These are phyloP conservation scores for Citrus maxima DNA, from an alignment of 345 rosid genomes.

Conservation along the genomic window DNA sequence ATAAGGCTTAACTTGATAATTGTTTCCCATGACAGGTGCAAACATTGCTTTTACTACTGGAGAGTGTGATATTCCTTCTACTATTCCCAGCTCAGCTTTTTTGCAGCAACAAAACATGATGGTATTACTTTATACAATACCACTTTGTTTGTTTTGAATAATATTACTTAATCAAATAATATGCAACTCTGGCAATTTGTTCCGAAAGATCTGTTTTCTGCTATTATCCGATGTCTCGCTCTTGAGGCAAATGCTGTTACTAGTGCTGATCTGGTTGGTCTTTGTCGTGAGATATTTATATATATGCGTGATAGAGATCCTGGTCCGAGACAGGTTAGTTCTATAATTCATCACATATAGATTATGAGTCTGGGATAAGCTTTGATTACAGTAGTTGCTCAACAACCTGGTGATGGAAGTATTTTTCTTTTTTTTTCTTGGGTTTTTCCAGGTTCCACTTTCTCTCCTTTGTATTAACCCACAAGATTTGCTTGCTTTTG, in stretches of 20 bases:
- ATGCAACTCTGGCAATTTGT: too few species aligned
- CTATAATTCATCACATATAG: neutral
- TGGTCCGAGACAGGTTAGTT: constrained; percentile 80
- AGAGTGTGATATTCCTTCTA: too few species aligned
- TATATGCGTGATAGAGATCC: constrained; percentile 80
- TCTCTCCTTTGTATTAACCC: too few species aligned
- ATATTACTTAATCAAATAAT: too few species aligned
- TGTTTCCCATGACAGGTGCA: too few species aligned
- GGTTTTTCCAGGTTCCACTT: neutral
- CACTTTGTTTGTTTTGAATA: too few species aligned
- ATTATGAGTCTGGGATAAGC: neutral
- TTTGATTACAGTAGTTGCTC: neutral
- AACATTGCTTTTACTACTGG: too few species aligned
- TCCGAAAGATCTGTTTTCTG: constrained; percentile 44
- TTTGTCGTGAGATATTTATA: constrained; percentile 82
- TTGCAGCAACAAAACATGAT: too few species aligned
- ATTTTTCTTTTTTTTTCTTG: neutral
- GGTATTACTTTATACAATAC: too few species aligned
- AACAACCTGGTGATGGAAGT: neutral
- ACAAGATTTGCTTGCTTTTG: too few species aligned
- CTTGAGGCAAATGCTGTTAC: constrained; percentile 82
- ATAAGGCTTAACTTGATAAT: too few species aligned
- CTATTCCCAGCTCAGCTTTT: too few species aligned
- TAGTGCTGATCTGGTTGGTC: constrained; percentile 70
- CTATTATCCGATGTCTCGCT: constrained; percentile 66